phyloP scores from a whole-genome alignment of 805 yeast species.

The Sungouiella blattae region DNA sequence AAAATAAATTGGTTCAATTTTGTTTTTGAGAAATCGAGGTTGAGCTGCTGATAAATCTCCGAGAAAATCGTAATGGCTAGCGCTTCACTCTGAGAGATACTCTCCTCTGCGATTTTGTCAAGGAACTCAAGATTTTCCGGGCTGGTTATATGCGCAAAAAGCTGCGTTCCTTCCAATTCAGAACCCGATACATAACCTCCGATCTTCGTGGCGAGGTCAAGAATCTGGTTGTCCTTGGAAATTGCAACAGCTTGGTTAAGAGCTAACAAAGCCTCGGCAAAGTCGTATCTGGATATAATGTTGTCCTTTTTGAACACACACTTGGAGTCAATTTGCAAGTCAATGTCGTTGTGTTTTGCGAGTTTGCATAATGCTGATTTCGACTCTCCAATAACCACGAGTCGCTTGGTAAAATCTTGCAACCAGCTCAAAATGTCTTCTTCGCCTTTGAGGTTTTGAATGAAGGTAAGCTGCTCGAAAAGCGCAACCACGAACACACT shows the following conservation, averaged over 20 bases:
- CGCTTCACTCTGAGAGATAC: conserved; percentile 18
- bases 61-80: conserved; percentile 29
- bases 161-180: conserved; percentile 7
- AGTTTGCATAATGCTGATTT: conserved; percentile 18
- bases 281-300: conserved; percentile 42
- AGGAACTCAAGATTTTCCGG: conserved; percentile 20
- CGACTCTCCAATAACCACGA: conserved; percentile 61
- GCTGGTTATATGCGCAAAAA: conserved; percentile 14
- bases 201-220: conserved; percentile 40
- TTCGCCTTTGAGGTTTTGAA: conserved; percentile 24
- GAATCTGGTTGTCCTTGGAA: conserved; percentile 18
- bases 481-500: conserved; percentile 36
- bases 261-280: conserved; percentile 43
- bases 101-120: not conserved
- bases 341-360: conserved; percentile 6
- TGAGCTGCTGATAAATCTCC: conserved; percentile 34
- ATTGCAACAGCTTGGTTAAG: conserved; percentile 27
- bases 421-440: conserved; percentile 45
- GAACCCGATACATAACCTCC: conserved; percentile 34
- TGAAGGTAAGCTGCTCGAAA: conserved; percentile 68
- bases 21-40: conserved; percentile 5
- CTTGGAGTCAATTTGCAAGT: conserved; percentile 3
- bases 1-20: conserved; percentile 12
- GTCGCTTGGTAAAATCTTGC: conserved; percentile 41
- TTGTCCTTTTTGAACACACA: conserved; percentile 3